Percentiles rank a stretch among this genome's conserved stretches.
These are phyloP conservation scores for Hypoxylon fuscum DNA, from an alignment of 495 filamentous ascomycete genomes.

Conservation along the genomic window DNA sequence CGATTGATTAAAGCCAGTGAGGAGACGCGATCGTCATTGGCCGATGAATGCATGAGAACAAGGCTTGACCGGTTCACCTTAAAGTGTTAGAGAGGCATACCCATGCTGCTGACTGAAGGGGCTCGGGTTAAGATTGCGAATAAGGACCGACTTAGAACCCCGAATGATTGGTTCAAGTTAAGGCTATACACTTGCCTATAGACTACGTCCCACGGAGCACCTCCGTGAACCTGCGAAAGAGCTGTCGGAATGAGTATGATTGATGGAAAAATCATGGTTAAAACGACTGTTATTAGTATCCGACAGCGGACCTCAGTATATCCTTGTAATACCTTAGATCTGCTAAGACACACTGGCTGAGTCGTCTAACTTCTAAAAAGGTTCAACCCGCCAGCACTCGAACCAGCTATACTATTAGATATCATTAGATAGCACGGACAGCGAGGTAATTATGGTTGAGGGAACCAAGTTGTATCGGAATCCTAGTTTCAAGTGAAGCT, in stretches of 20 bases:
- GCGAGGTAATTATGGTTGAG: constrained; percentile 29
- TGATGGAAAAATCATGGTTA: constrained; percentile 32
- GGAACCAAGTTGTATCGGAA: constrained; percentile 26
- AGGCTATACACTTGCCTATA: constrained; percentile 39
- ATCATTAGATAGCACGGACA: constrained; percentile 2
- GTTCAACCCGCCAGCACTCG: background rate
- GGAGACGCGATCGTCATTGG: constrained; percentile 33
- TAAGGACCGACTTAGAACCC: constrained; percentile 35
- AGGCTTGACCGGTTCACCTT: constrained; percentile 33
- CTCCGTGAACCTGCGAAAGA: constrained; percentile 32
- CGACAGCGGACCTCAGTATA: constrained; percentile 14
- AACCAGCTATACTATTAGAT: constrained; percentile 7
- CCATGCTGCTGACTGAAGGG: constrained; percentile 41
- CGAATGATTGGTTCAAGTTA: constrained; percentile 34
- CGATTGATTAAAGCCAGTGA: constrained; percentile 38
- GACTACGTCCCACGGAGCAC: constrained; percentile 34
- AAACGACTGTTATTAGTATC: constrained; percentile 30
- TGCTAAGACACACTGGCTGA: constrained; percentile 1
- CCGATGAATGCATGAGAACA: constrained; percentile 19
- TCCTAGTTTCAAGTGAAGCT: constrained; percentile 34
- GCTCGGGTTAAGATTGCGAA: constrained; percentile 40
- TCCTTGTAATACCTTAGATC: constrained; percentile 2
- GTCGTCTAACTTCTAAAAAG: constrained; percentile 1
- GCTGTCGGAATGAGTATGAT: constrained; percentile 24
- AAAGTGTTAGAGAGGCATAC: constrained; percentile 25